Evolutionary conservation across 768 basidiomycete genomes (phyloP), one percentile per base, ranked within the genome.

Genomic region (Chlorophyllum brunneum): DNA sequence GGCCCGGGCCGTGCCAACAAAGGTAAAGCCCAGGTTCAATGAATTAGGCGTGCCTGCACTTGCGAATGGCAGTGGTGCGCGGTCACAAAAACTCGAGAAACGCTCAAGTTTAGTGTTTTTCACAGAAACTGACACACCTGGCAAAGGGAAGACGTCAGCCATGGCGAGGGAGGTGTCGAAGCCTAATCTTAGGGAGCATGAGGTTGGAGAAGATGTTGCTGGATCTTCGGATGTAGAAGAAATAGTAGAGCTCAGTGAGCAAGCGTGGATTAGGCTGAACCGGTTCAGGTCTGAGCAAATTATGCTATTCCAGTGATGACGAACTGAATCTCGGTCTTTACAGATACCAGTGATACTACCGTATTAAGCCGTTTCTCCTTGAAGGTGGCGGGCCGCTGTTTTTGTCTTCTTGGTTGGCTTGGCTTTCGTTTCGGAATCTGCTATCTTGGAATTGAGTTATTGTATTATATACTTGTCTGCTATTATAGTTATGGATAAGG

Each of bases 241-340:
- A 9, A 57, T 58, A 30, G 41, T 57, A 5, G 18, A 49, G 15
- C 20, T 43, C 15, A 54, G 56, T 10, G 51, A 58, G 6, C 48
- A 55, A 24, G 9, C 51, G 26, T 45, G 42, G 43, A 23, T 40
- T 34, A 55, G 51, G n/a, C 42, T 66, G 16, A 45, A 56, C 1
- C 60, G 53, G 18, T 65, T 61, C 47, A 61, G 61, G 61, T 63
- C 37, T 56, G 61, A 20, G 9, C n/a, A n/a, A n/a, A n/a, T n/a
- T n/a, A n/a, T n/a, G 6, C 13, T 20, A 5, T 13, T 20, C 40
- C 40, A 15, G 9, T 11, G 15, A 23, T 5, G 34, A 36, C 16
- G 11, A 36, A 36, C 16, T 11, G 9, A 36, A 36, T 36, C 34
- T 23, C 20, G 16, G 20, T 18, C 10, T 40, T 13, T n/a, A 15